Base-by-base conservation (phyloP, 305 asterid genomes). In the Fraxinus albicans region DNA sequence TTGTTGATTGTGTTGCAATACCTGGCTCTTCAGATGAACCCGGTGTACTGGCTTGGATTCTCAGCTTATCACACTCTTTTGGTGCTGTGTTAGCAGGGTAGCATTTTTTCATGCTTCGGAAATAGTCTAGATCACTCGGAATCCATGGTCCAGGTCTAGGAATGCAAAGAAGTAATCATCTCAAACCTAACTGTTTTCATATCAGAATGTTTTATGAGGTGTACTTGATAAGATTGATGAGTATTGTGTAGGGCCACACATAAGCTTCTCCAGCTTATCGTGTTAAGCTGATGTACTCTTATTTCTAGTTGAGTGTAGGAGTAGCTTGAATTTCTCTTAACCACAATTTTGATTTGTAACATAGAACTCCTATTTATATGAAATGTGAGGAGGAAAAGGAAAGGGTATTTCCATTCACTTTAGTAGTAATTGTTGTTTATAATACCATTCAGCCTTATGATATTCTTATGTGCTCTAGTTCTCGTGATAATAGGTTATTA, bases 341-440 rank as follows among this genome's bases (percentile, higher is more conserved):
- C 83, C 82, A 84, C 88, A 89, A 84, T 89, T 87, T 89, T 87
- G 90, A 80, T 83, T 83, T 83, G 89, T 89, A 84, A 87, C 89
- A 86, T 89, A 86, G 89, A 80, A 82, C 58, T 73, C 42, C 25
- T 83, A 83, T 85, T 86, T 82, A 84, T 82, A 79, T 84, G 81
- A 81, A 84, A 76, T 82, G 88, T 84, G 79, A 58, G 85, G 82
- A 85, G 82, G 83, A 34, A 77, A 75, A 79, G 72, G 85, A 6
- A 81, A 33, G 81, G 69, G 69, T 88, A 82, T 85, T 82, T 89
- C 81, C 83, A 89, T 87, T 89, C 78, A 35, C 38, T 35, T 77
- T 35, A 53, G 38, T 19, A 3, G 27, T 58, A 19, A 63, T 78
- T 78, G 81, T 80, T 77, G 85, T 80, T 81, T 82, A 86, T 86